phyloP scores from a whole-genome alignment of 2,329 filamentous ascomycete genomes.

The Claviceps fusiformis region DNA sequence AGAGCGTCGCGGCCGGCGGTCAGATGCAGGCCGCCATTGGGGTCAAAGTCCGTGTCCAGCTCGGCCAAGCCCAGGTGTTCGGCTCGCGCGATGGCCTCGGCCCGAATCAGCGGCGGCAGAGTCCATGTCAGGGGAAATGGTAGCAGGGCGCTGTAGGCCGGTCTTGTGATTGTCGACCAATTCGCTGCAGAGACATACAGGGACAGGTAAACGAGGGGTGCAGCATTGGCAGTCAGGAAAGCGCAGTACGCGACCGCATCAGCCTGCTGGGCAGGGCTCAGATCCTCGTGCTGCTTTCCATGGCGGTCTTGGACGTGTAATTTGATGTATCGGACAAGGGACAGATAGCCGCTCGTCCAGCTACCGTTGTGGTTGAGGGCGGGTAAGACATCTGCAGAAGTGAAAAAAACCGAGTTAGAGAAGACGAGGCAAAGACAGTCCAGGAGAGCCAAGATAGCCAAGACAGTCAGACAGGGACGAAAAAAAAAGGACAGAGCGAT shows the following conservation, averaged over 20 bases:
- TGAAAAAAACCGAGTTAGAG: conserved; percentile 9
- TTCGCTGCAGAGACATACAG: conserved; percentile 86
- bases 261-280: conserved; percentile 27
- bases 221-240: conserved; percentile 62
- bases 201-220: conserved; percentile 68
- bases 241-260: conserved; percentile 43
- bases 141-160: conserved; percentile 67
- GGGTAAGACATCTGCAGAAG: conserved; percentile 36
- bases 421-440: not conserved
- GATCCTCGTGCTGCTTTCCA: conserved; percentile 21
- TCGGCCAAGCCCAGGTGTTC: conserved; percentile 55
- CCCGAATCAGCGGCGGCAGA: conserved; percentile 59
- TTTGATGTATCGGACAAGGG: conserved; percentile 41
- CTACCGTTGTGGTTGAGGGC: conserved; percentile 36
- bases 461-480: too few species aligned
- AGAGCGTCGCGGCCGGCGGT: conserved; percentile 22
- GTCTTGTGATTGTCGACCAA: conserved; percentile 63
- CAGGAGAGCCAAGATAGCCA: too few species aligned
- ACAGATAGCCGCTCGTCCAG: conserved; percentile 46
- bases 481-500: too few species aligned
- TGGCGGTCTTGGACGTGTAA: conserved; percentile 16
- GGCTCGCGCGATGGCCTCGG: conserved; percentile 56
- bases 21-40: conserved; percentile 23
- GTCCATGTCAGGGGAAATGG: conserved; percentile 84
- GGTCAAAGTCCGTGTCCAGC: conserved; percentile 46